Percentiles rank a stretch among this genome's conserved stretches.
Conservation (phyloP, 495 filamentous ascomycete genomes). For the Talaromyces trachyspermus region DNA sequence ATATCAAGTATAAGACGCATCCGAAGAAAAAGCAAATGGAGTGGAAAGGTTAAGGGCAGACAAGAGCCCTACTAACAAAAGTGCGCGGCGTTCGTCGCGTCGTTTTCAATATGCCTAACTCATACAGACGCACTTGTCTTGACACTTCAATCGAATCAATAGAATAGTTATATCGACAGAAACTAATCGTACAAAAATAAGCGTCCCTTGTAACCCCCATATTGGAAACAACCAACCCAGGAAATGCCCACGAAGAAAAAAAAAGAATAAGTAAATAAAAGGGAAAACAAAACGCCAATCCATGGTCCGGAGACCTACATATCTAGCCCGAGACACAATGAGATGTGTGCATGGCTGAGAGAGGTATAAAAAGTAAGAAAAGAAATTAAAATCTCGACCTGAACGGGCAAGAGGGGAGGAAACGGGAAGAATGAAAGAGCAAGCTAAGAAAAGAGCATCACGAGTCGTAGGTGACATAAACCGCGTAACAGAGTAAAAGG, state of each 20-base stretch:
- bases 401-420: background rate
- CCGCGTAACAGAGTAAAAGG: background rate
- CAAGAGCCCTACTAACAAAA: no score
- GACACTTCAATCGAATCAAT: no score
- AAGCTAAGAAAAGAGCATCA: background rate
- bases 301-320: background rate
- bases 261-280: background rate
- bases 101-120: no score
- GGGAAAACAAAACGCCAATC: conserved; percentile 1
- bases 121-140: no score
- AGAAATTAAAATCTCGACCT: conserved; percentile 1
- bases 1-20: no score
- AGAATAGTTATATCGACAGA: background rate
- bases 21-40: no score
- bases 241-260: background rate
- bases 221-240: background rate
- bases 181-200: background rate
- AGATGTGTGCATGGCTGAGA: background rate
- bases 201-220: background rate
- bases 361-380: background rate
- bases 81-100: no score
- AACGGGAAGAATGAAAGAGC: background rate
- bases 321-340: background rate
- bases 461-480: background rate
- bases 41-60: no score